Conservation (phyloP, 2,329 filamentous ascomycete genomes). For the Zopfia rhizophila region DNA sequence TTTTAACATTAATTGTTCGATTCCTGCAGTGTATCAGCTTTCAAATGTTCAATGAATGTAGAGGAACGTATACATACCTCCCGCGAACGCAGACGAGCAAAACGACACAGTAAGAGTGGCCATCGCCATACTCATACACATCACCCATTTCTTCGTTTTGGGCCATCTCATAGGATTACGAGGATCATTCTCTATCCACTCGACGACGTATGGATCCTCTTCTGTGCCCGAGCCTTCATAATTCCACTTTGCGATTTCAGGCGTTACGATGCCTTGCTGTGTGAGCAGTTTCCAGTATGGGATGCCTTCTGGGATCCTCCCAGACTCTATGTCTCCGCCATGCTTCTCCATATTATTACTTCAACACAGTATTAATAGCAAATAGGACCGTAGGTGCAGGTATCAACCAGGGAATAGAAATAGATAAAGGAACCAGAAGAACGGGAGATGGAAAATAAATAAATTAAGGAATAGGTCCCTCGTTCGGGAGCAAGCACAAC, state of each 20-base stretch:
- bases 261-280: constrained; percentile 50
- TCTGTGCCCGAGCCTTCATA: constrained; percentile 57
- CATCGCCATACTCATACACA: constrained; percentile 53
- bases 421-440: too few species aligned
- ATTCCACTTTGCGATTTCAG: constrained; percentile 50
- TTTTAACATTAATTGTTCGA: constrained; percentile 50
- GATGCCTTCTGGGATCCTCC: constrained; percentile 38
- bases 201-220: constrained; percentile 57
- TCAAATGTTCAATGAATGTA: neutral
- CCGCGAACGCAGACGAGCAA: constrained; percentile 54
- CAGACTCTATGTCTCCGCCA: constrained; percentile 43
- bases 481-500: too few species aligned
- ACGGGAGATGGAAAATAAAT: too few species aligned
- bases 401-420: too few species aligned
- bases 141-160: constrained; percentile 54
- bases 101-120: constrained; percentile 57
- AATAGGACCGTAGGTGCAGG: too few species aligned
- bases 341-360: constrained; percentile 6
- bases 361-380: too few species aligned
- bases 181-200: constrained; percentile 59
- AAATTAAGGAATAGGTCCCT: too few species aligned
- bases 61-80: constrained; percentile 36
- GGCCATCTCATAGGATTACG: constrained; percentile 56
- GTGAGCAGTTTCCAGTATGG: constrained; percentile 49
- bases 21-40: constrained; percentile 32